Base-by-base conservation (phyloP, 2,329 filamentous ascomycete species). In the Apiospora koreana region DNA sequence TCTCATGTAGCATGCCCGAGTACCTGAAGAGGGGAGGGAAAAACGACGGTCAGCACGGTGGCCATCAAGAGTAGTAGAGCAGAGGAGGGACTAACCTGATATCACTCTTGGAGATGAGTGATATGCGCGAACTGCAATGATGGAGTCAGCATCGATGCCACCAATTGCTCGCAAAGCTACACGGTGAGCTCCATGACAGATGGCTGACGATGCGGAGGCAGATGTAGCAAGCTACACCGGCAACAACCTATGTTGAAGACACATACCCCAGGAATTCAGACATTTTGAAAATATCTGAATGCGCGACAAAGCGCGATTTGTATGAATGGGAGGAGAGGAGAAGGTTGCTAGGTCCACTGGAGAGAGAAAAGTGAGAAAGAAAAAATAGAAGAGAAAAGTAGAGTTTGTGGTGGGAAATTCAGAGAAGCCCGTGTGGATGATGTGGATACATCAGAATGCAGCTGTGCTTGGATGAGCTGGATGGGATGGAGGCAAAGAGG, bases 101-200 rank as follows among this genome's bases (percentile, higher is more conserved):
- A 85, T 97, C 94, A 83, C 94, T 97, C 87, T 95, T 97, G 72
- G 95, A 98, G 83, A 98, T 96, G 85, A 98, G 90, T 73, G 94
- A 97, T 87, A 98, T 98, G 81, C 93, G 92, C 84, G 95, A 93
- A 84, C 94, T 95, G 83, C 77, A 74, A n/a, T 65, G 65, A 66
- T 41, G 43, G 66, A 50, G 66, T 68, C 66, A 68, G 66, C 35
- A 46, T 67, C 65, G 38, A 35, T 67, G 67, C 54, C 28, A 41
- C 68, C 50, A 72, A 14, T 70, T 77, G 71, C 76, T 74, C 64
- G 69, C 69, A 68, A 69, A 48, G 31, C 31, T 67, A 38, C 54
- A 38, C 43, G 35, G 67, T 45, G 58, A 41, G 25, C n/a, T 48
- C 71, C 35, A 67, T 46, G 41, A 31, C 31, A 43, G 41, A 43